Evolutionary conservation across 2,329 filamentous ascomycete species (phyloP), one percentile per base, ranked within the genome.

Genomic region (Aureobasidium melanogenum): DNA sequence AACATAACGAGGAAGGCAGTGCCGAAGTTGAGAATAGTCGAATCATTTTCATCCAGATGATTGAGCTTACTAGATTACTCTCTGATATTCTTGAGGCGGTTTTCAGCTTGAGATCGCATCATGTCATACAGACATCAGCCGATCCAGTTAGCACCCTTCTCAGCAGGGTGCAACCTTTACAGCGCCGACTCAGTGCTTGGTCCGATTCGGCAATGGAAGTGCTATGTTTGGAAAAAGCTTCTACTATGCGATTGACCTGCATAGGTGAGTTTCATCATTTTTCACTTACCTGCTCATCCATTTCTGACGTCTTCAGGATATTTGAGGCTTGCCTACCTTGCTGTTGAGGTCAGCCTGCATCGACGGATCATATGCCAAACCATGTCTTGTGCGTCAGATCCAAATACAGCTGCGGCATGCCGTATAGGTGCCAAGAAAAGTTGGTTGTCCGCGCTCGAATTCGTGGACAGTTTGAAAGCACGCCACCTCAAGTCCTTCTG

Each of bases 401-500:
- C 66, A 7, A 68, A 71, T 15, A 68, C 76, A 9, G 64, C 69
- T n/a, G 57, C 65, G 19, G 74, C 76, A 39, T 77, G 74, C 62
- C 75, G 76, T 3, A 68, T 69, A 50, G 76, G 76, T n/a, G 76
- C 76, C 26, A 72, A 73, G 56, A 72, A 73, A 4, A 73, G 77
- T 6, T 73, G 79, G 32, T 69, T 70, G 38, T 76, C 73, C 17
- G 75, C 76, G n/a, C 75, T 77, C 64, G 72, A 73, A 19, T 78
- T 79, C 61, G 70, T 79, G n/a, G 73, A 76, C 36, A 67, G 71
- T 19, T 68, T 79, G 6, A 75, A 75, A 39, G 73, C 75, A 5
- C 74, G 76, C 34, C 77, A 79, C 50, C 70, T 79, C 8, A 73
- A 76, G 38, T 76, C 76, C 0, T 79, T 79, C 67, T 79, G 77